Evolutionary conservation across 139 green algal genomes (phyloP), one percentile per base, ranked within the genome.

Genomic region (Medakamo hakoo): DNA sequence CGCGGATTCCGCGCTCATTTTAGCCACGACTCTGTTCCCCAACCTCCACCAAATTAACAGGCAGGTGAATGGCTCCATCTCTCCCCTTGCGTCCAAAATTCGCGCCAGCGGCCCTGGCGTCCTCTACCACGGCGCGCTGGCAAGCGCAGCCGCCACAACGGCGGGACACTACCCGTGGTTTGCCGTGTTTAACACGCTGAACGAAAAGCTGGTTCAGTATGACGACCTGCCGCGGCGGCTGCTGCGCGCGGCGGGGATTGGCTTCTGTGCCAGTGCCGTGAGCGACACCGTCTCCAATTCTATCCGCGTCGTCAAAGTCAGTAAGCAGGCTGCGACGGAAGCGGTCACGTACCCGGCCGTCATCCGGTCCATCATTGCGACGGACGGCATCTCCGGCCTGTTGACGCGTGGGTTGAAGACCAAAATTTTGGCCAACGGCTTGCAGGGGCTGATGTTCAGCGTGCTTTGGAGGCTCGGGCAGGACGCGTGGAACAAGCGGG

Each of bases 101-200:
- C 65, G 69, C 22, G 68, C 70, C 48, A 74, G 78, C 40, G 88
- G 88, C 40, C 75, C 80, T 20, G 71, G 68, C 2, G 88, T 96
- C 71, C 72, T 96, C 31, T 96, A 86, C 66, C 80, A 94, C 64
- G 87, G 88, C 27, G 84, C 84, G 1, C 68, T 94, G 62, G 88
- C 86, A 1, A 82, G 84, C 23, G 85, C 81, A 2, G 78, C 76
- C 21, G 88, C 88, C 62, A 96, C 82, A 63, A 90, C 87, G 69
- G 88, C 91, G 30, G 88, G 88, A 3, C 86, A 95, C 75, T 94
- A 91, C 73, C 88, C 88, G 52, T 95, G 88, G 88, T 71, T 72
- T 55, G 52, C 67, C 62, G 55, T 59, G 3, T 84, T 82, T 74
- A 88, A 88, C 80, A 72, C 64, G 30, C 67, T 88, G 21, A 80